Evolutionary conservation across 169 alveolate species (phyloP).

Genomic region (Eimeria acervulina): DNA sequence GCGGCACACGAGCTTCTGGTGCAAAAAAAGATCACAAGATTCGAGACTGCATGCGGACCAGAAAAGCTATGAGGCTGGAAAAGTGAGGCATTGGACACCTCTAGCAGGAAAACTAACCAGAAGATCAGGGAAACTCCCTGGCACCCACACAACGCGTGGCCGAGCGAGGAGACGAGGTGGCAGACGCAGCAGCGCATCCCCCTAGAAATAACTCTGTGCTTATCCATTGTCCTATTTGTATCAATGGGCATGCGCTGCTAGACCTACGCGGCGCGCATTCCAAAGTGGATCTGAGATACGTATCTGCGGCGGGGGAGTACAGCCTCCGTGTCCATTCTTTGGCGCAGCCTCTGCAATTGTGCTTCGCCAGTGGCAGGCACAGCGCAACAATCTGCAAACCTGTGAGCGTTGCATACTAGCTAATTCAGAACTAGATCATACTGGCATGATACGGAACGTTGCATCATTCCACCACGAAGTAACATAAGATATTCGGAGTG

Average conservation of each 20-base stretch:
- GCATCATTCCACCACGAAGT: too few species aligned
- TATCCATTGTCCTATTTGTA: background rate
- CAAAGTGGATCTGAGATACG: too few species aligned
- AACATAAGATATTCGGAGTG: too few species aligned
- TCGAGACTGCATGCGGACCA: background rate
- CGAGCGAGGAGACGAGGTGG: too few species aligned
- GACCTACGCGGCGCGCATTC: too few species aligned
- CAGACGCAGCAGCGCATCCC: background rate
- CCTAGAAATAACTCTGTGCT: background rate
- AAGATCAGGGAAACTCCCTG: background rate
- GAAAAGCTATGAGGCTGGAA: background rate
- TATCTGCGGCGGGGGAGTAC: too few species aligned
- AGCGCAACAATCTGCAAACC: background rate
- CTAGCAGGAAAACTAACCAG: background rate
- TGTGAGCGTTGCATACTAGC: background rate
- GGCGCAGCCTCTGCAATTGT: background rate
- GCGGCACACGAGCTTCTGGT: too few species aligned
- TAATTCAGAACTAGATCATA: too few species aligned
- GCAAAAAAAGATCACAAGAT: too few species aligned
- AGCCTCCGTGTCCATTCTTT: too few species aligned
- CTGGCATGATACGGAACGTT: too few species aligned
- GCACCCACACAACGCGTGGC: background rate
- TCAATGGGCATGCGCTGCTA: too few species aligned
- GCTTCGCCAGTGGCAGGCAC: background rate
- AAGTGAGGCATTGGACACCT: background rate